These are phyloP conservation scores for Alisma plantagoaquatica DNA, from an alignment of 106 monocot genomes.

Conservation along the genomic window DNA sequence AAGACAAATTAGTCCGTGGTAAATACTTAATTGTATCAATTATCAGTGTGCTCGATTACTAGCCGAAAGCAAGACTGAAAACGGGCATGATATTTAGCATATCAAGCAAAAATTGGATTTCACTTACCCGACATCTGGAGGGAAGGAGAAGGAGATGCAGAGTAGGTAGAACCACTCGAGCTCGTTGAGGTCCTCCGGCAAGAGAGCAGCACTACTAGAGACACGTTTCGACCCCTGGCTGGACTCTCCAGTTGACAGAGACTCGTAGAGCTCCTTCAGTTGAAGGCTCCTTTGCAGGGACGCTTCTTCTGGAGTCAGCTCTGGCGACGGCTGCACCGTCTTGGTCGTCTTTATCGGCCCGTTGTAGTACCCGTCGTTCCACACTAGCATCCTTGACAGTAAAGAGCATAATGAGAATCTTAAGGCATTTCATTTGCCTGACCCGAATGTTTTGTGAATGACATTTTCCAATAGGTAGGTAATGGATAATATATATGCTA, in stretches of 20 bases:
- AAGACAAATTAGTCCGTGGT: too few species aligned
- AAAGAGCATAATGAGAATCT: too few species aligned
- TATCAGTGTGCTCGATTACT: too few species aligned
- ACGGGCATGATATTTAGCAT: too few species aligned
- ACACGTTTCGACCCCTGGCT: background rate
- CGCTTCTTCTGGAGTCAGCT: background rate
- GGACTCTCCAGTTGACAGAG: background rate
- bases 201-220: too few species aligned
- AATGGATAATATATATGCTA: too few species aligned
- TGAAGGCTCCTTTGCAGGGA: background rate
- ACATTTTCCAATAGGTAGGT: too few species aligned
- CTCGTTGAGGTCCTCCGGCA: constrained; percentile 8
- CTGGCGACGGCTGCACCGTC: background rate
- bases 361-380: constrained; percentile 4
- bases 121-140: background rate
- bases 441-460: too few species aligned
- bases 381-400: constrained; percentile 1
- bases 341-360: background rate
- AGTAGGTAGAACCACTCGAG: constrained; percentile 5
- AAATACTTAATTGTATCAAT: too few species aligned
- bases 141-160: constrained; percentile 7
- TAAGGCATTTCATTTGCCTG: too few species aligned
- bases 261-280: constrained; percentile 2
- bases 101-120: too few species aligned
- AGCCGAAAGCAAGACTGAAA: too few species aligned